A percentile compares a stretch with the other conserved stretches of the same genome.
Evolutionary conservation across 2,329 filamentous ascomycete species (phyloP).

Genomic region (Arachnomyces sp.): DNA sequence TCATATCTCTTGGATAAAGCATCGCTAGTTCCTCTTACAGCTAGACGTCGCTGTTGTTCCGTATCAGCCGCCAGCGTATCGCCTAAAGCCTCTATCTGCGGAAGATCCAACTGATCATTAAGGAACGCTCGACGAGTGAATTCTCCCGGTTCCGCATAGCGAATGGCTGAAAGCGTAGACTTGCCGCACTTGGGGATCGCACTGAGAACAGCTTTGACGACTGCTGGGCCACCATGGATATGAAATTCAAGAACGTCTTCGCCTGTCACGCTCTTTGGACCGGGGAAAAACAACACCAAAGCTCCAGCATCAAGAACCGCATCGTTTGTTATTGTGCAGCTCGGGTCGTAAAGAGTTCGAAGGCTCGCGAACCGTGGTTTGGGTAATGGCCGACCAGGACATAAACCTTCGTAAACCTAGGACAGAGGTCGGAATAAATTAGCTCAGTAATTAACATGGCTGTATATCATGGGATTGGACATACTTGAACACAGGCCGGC

Average conservation of each 20-base stretch:
- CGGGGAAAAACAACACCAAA: slow-evolving; percentile 73
- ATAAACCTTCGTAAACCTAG: slow-evolving; percentile 58
- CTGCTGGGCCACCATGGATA: slow-evolving; percentile 84
- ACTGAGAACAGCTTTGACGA: slow-evolving; percentile 73
- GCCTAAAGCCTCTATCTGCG: slow-evolving; percentile 63
- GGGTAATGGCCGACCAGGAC: slow-evolving; percentile 46
- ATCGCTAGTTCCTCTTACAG: slow-evolving; percentile 68
- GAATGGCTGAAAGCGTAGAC: slow-evolving; percentile 41
- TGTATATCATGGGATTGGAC: slow-evolving; percentile 8
- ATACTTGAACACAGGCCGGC: slow-evolving; percentile 59
- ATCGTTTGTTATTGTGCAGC: slow-evolving; percentile 25
- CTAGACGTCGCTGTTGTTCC: slow-evolving; percentile 83
- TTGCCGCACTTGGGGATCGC: slow-evolving; percentile 53
- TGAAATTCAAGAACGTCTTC: slow-evolving; percentile 90
- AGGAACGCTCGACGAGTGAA: slow-evolving; percentile 90
- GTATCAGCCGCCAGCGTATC: slow-evolving; percentile 61
- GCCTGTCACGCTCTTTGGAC: slow-evolving; percentile 75
- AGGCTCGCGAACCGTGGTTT: slow-evolving; percentile 60
- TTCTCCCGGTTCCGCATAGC: slow-evolving; percentile 89
- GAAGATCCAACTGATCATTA: slow-evolving; percentile 74
- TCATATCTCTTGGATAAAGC: slow-evolving; percentile 70
- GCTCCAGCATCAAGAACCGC: slow-evolving; percentile 65
- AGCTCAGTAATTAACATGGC: slow-evolving; percentile 1
- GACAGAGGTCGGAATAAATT: slow-evolving; percentile 4
- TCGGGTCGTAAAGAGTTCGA: slow-evolving; percentile 61